These are phyloP conservation scores for Fusarium sp. DNA, from an alignment of 2,329 filamentous ascomycete species.

Conservation along the genomic window DNA sequence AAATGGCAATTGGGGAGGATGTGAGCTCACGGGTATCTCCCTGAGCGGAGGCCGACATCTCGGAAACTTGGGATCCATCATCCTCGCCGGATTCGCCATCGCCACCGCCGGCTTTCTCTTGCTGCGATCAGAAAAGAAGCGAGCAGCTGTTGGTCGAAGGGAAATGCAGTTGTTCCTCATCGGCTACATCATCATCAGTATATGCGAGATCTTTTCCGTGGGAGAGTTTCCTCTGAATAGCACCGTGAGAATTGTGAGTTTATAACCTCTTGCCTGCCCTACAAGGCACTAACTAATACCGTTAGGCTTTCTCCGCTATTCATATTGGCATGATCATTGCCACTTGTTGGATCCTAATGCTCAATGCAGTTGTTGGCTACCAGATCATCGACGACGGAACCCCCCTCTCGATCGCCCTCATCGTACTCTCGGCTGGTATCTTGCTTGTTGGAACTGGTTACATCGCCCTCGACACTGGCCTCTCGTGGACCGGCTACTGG, in stretches of 20 bases:
- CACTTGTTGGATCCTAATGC: slow-evolving; percentile 88
- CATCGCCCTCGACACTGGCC: slow-evolving; percentile 93
- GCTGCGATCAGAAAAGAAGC: slow-evolving; percentile 86
- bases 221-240: slow-evolving; percentile 84
- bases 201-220: slow-evolving; percentile 97
- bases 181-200: slow-evolving; percentile 86
- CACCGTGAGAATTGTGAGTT: slow-evolving; percentile 77
- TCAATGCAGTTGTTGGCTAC: slow-evolving; percentile 93
- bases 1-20: slow-evolving; percentile 74
- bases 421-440: slow-evolving; percentile 75
- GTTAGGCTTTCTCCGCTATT: slow-evolving; percentile 85
- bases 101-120: slow-evolving; percentile 75
- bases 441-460: slow-evolving; percentile 94
- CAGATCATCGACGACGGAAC: slow-evolving; percentile 96
- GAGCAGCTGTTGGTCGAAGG: slow-evolving; percentile 92
- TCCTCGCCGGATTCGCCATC: slow-evolving; percentile 85
- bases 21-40: slow-evolving; percentile 80
- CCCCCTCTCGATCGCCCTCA: slow-evolving; percentile 81
- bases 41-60: slow-evolving; percentile 75
- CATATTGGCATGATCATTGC: slow-evolving; percentile 92
- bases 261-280: background rate
- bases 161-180: slow-evolving; percentile 97
- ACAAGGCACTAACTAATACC: slow-evolving; percentile 44
- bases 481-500: slow-evolving; percentile 86
- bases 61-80: slow-evolving; percentile 92